Percentiles rank a stretch among this genome's conserved stretches.
phyloP scores from a whole-genome alignment of 345 rosid species.

The Rhizophora apiculata region DNA sequence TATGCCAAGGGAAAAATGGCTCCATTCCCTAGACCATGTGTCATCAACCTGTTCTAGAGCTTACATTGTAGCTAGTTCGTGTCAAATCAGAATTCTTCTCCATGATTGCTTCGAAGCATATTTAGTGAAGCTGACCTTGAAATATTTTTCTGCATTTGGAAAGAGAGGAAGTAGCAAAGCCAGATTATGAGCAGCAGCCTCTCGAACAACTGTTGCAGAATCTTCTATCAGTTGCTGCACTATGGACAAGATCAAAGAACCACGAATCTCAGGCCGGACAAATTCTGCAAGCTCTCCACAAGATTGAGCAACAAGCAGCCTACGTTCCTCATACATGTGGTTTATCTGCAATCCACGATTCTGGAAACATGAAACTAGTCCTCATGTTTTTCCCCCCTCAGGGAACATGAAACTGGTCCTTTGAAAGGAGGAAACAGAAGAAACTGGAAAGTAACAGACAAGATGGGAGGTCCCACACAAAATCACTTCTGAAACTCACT shows the following conservation, averaged over 20 bases:
- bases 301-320: constrained; percentile 96
- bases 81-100: constrained; percentile 75
- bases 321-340: constrained; percentile 95
- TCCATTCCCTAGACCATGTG: constrained; percentile 48
- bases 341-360: constrained; percentile 58
- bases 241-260: constrained; percentile 92
- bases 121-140: constrained; percentile 95
- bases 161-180: constrained; percentile 91
- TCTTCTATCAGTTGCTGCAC: constrained; percentile 91
- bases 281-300: constrained; percentile 96
- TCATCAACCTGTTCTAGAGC: constrained; percentile 72
- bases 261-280: constrained; percentile 93
- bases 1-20: constrained; percentile 40
- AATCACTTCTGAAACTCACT: constrained; percentile 44
- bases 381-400: background rate
- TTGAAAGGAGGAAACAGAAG: background rate
- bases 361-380: constrained; percentile 21
- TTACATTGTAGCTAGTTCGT: constrained; percentile 63
- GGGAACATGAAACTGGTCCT: background rate
- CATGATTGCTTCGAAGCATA: constrained; percentile 71
- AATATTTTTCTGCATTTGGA: constrained; percentile 91
- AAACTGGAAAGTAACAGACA: constrained; percentile 8
- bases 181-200: constrained; percentile 91
- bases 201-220: constrained; percentile 89
- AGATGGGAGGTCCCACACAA: constrained; percentile 19